Evolutionary conservation across 192 early-diverging fungal species (phyloP), one percentile per base, ranked within the genome.

Genomic region (Coemansia brasiliensis): DNA sequence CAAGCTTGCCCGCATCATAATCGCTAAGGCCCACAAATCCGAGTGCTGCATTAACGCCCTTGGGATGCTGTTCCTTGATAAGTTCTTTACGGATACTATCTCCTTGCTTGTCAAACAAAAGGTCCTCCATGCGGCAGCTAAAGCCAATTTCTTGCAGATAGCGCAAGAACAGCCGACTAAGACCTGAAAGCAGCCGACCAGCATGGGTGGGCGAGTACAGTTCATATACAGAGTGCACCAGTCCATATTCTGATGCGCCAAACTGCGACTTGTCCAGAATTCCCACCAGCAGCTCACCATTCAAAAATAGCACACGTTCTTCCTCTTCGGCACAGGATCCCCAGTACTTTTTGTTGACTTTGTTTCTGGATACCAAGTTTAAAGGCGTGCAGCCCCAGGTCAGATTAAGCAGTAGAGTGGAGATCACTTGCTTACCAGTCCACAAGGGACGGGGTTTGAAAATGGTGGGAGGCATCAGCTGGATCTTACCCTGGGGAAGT

Each of bases 401-500:
- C 69, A 99, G 80, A 79, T 99, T 99, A 62, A 88, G 72, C 38
- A 99, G 68, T 50, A 99, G 79, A n/a, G 94, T 94, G 2, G 93
- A 89, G 43, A 95, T 86, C 5, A 98, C 85, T 78, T 99, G 96
- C 82, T 99, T 99, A 40, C 98, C 98, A 3, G 96, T 98, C 98
- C 98, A 99, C 55, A 92, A 65, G 15, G 84, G 86, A 22, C 61
- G 65, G 4, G 98, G 98, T 80, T 92, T 93, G 74, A 86, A 75
- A 42, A 96, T 85, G 3, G 95, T 85, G 29, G 98, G 97, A 41
- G 90, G 88, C 20, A 95, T 63, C n/a, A 85, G 90, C 38, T 91
- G 64, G 25, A 99, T 84, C 66, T 81, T 85, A 37, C 93, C 93
- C n/a, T 83, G 53, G 5, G 77, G 75, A 74, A 55, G 67, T 51